Percentiles rank a stretch among this genome's conserved stretches.
Evolutionary conservation across 1,284 basidiomycete genomes (phyloP).

Genomic region (Leccinum subrobustum): DNA sequence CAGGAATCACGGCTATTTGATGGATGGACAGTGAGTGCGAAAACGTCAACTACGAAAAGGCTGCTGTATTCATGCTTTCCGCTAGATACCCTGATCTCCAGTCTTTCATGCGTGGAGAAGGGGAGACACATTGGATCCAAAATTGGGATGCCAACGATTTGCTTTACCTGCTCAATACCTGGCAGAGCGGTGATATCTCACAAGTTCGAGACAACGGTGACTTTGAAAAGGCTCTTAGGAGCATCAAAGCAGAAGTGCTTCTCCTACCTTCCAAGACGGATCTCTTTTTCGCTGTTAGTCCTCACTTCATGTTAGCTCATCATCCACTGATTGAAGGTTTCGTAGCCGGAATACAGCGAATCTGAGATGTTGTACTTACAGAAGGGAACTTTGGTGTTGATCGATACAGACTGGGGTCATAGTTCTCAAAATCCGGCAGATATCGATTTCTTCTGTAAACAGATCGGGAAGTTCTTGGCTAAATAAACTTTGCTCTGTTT

Average conservation of each 20-base stretch:
- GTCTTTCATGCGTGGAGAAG: conserved; percentile 48
- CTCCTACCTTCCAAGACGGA: conserved; percentile 62
- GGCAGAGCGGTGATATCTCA: conserved; percentile 55
- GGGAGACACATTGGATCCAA: conserved; percentile 45
- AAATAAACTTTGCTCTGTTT: neutral
- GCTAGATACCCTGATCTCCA: conserved; percentile 46
- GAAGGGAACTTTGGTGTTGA: conserved; percentile 18
- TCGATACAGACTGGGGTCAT: conserved; percentile 24
- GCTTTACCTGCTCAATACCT: conserved; percentile 51
- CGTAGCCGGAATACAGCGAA: conserved; percentile 54
- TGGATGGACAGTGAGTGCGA: conserved; percentile 38
- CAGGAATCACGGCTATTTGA: conserved; percentile 46
- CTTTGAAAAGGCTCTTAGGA: conserved; percentile 39
- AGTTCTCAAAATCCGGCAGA: conserved; percentile 6
- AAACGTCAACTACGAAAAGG: neutral
- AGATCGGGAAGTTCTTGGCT: conserved; percentile 15
- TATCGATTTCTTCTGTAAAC: conserved; percentile 8
- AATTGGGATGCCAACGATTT: conserved; percentile 60
- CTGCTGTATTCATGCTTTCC: neutral
- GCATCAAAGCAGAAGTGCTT: conserved; percentile 50
- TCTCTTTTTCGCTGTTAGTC: conserved; percentile 51
- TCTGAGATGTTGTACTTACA: conserved; percentile 46
- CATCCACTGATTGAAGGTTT: neutral
- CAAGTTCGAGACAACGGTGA: conserved; percentile 44
- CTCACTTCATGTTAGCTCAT: neutral